Evolutionary conservation across 2,329 filamentous ascomycete genomes (phyloP).

Genomic region (Monosporascus sp.): DNA sequence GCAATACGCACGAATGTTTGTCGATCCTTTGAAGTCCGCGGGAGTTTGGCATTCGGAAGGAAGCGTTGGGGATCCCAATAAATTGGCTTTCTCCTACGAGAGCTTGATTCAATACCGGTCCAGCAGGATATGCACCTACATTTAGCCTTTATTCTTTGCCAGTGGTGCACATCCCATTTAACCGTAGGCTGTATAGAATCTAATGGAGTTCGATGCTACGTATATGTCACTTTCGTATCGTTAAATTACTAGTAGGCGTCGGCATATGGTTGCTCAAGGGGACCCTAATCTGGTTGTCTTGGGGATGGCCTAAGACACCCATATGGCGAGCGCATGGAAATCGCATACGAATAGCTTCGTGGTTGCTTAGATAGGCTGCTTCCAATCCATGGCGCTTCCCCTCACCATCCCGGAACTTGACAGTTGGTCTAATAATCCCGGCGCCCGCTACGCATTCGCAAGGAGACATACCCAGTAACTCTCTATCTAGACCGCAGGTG

Average conservation of each 20-base stretch:
- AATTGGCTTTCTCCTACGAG: slow-evolving; percentile 1
- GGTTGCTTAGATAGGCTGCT: neutral
- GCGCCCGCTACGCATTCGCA: neutral
- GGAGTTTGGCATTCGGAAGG: neutral
- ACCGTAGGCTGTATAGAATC: slow-evolving; percentile 9
- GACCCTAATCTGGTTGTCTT: too few relatives aligned
- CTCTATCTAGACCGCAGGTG: neutral
- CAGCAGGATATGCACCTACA: neutral
- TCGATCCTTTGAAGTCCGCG: neutral
- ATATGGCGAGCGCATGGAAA: neutral
- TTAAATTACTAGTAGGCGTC: too few relatives aligned
- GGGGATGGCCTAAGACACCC: too few relatives aligned
- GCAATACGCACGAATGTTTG: neutral
- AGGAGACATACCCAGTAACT: neutral
- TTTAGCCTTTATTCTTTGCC: slow-evolving; percentile 8
- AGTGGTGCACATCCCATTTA: slow-evolving; percentile 3
- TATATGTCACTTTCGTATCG: neutral
- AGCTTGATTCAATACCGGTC: neutral
- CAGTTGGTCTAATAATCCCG: neutral
- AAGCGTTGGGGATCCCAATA: neutral
- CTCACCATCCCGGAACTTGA: neutral
- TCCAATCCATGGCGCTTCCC: too few relatives aligned
- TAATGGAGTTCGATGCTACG: slow-evolving; percentile 1
- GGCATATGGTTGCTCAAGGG: too few relatives aligned
- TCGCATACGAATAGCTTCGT: neutral